These are phyloP conservation scores for Myxozyma geophila DNA, from an alignment of 805 yeast species.

Conservation along the genomic window DNA sequence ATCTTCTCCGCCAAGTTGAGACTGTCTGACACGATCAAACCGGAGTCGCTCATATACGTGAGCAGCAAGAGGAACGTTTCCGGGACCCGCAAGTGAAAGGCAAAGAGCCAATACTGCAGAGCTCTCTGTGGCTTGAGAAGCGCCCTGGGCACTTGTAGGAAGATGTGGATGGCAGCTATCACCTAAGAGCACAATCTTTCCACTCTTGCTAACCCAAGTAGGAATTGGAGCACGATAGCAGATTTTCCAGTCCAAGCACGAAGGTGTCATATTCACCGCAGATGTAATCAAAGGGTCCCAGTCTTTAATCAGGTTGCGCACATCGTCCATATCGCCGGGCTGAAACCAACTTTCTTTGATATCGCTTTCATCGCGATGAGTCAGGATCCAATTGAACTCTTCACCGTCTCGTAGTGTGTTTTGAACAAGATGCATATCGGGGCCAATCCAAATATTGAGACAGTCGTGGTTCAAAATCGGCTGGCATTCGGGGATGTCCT, in stretches of 20 bases:
- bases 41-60: conserved; percentile 12
- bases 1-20: conserved; percentile 12
- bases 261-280: not conserved
- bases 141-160: conserved; percentile 12
- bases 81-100: conserved; percentile 5
- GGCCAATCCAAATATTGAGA: conserved; percentile 10
- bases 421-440: conserved; percentile 14
- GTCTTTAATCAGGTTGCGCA: conserved; percentile 7
- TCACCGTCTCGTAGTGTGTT: conserved; percentile 13
- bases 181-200: conserved; percentile 7
- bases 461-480: conserved; percentile 10
- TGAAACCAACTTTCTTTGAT: conserved; percentile 15
- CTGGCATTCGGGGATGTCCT: conserved; percentile 7
- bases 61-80: conserved; percentile 8
- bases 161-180: conserved; percentile 12
- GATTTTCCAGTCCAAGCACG: conserved; percentile 9
- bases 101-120: conserved; percentile 10
- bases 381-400: conserved; percentile 13
- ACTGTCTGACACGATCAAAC: conserved; percentile 9
- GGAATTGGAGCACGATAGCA: conserved; percentile 3
- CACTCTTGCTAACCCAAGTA: conserved; percentile 11
- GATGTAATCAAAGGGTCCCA: conserved; percentile 6
- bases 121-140: conserved; percentile 13
- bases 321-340: conserved; percentile 11
- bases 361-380: conserved; percentile 1